A percentile compares a stretch with the other conserved stretches of the same genome.
Conservation (phyloP, 2,329 filamentous ascomycete genomes). For the Cladosporium sp. region DNA sequence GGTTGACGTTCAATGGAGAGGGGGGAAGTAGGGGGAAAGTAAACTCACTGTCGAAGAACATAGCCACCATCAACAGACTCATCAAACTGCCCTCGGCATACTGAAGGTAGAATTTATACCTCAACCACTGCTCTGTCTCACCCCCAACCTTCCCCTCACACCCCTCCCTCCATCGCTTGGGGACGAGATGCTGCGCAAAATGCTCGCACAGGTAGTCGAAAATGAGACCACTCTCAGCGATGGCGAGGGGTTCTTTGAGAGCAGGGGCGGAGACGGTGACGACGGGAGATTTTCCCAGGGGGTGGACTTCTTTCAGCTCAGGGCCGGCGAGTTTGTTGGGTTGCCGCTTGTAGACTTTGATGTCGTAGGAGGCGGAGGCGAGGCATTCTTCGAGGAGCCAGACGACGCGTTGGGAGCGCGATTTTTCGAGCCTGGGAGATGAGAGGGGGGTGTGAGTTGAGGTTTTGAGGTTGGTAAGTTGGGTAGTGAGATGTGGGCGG, state of each 20-base stretch:
- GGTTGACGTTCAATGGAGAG: too few relatives aligned
- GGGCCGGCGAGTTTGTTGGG: conserved; percentile 65
- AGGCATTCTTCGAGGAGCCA: conserved; percentile 80
- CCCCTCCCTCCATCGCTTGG: conserved; percentile 49
- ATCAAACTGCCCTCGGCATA: conserved; percentile 84
- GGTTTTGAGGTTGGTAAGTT: not conserved
- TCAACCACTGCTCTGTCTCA: conserved; percentile 58
- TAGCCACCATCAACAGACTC: conserved; percentile 60
- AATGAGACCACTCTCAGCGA: conserved; percentile 81
- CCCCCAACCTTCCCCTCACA: conserved; percentile 53
- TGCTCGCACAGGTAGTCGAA: conserved; percentile 75
- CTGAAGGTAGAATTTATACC: conserved; percentile 69
- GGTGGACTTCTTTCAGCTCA: conserved; percentile 73
- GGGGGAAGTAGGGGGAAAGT: conserved; percentile 12
- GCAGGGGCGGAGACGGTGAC: conserved; percentile 58
- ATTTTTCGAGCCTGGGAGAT: conserved; percentile 69
- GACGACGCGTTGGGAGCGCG: conserved; percentile 75
- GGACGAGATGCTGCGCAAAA: conserved; percentile 52
- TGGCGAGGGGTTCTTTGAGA: conserved; percentile 48
- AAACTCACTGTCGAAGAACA: conserved; percentile 58
- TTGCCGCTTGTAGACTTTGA: conserved; percentile 72
- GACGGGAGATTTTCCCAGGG: conserved; percentile 82
- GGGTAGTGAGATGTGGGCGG: not conserved
- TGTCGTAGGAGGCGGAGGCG: conserved; percentile 64
- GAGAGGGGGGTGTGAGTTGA: not conserved